Base-by-base conservation (phyloP, 768 basidiomycete genomes). In the Xerocomellus amylosporus region DNA sequence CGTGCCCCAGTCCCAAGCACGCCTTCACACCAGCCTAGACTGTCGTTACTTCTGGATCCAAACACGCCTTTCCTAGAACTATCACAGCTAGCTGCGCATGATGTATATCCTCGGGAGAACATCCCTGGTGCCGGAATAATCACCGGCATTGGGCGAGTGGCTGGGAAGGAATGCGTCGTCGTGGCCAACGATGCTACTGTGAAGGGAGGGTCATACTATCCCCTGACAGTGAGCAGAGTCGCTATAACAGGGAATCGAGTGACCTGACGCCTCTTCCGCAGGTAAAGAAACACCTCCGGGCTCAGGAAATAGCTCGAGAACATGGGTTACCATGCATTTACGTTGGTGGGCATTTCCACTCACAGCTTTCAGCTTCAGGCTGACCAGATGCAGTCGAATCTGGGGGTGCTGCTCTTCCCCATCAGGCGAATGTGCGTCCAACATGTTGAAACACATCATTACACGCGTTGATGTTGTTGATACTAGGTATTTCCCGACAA, bases 141-240 rank as follows among this genome's bases (percentile, higher is more conserved):
- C 56, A 93, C 93, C 3, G 94, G 94, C 20, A 80, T 87, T 55
- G 88, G 88, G 3, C 76, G 89, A 30, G 84, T 94, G 37, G 79
- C 86, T 22, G 92, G 92, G 1, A 75, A 81, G 54, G 90, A 95
- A 70, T 94, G 91, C 64, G 84, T 97, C 59, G 72, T 98, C 5
- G 86, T 96, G 5, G 88, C 91, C n/a, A 98, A 97, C 69, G 94
- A 98, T 66, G 87, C 93, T 31, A 93, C 91, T 8, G 91, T 93
- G 26, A 94, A 94, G 69, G 93, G 93, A 14, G 93, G 93, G 8
- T 90, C 90, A 1, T 96, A 96, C 70, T 92, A 93, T 65, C 93
- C 92, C 20, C 71, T 94, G 46, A 93, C 91, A 15, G 90, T 84
- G 56, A 53, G 77, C 34, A 15, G 22, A 4, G n/a, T 22, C 40